Evolutionary conservation across 75 land plant species (phyloP), one percentile per base, ranked within the genome.

Genomic region (Larix kaempferi): DNA sequence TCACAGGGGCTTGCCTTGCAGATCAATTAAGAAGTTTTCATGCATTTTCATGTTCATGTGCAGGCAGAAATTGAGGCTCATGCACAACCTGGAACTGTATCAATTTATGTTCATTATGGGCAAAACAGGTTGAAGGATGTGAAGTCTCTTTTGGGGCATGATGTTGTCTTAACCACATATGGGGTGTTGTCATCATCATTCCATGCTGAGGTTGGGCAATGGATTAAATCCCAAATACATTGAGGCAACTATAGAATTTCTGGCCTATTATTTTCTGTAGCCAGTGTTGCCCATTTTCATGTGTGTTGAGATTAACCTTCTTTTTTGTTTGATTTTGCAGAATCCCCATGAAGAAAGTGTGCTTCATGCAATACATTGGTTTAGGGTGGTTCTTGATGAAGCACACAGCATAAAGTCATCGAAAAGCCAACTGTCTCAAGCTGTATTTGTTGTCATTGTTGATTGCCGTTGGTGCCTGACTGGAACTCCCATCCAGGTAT

Each of bases 391-490:
- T n/a, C 80, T 95, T 21, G 98, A 95, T 82, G 98, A 95, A 82
- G 98, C 98, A 22, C 98, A 95, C 69, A 89, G 89, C 4, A 95
- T 95, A 6, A 95, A 95, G 80, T 80, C 89, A 1, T 84, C 83
- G 17, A 91, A 84, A 78, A 79, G 83, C 33, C 79, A 76, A 74
- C 57, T 78, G 33, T 86, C 98, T 33, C 89, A 86, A 61, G 88
- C 98, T 67, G 86, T 88, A 19, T 93, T 87, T 88, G 80, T 81
- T 41, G 74, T 95, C 54, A 80, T 80, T 41, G 84, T 93, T 55
- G 85, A 93, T 77, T 88, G 91, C 58, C 82, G 98, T 14, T 95
- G 95, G 96, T 95, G 96, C 73, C 85, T 93, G 23, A 95, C 98
- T 6, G 98, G 94, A 21, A 95, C 96, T 25, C 94, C 98, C 59